These are phyloP conservation scores for Monosporascus ibericus DNA, from an alignment of 2,329 filamentous ascomycete genomes.

Conservation along the genomic window DNA sequence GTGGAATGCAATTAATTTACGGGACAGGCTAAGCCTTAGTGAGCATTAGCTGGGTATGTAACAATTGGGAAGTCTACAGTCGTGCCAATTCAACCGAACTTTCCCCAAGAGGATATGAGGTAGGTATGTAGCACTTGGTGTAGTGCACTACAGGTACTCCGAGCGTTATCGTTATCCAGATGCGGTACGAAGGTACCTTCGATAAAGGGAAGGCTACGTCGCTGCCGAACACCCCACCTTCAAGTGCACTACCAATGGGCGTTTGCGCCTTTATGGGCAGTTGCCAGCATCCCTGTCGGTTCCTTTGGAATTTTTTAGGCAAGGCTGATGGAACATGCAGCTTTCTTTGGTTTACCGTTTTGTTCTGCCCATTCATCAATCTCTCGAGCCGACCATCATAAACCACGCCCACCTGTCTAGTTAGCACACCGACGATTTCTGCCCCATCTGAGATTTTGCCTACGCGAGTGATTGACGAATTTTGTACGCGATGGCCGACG, in stretches of 20 bases:
- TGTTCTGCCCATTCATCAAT: not conserved
- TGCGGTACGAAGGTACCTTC: too few relatives aligned
- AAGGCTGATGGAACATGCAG: slow-evolving; percentile 1
- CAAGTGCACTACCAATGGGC: not conserved
- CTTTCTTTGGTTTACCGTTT: not conserved
- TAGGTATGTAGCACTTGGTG: not conserved
- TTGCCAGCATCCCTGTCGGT: not conserved
- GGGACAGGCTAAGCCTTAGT: too few relatives aligned
- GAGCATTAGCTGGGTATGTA: too few relatives aligned
- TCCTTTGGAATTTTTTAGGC: slow-evolving; percentile 1
- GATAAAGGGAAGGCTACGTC: too few relatives aligned
- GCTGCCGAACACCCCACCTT: not conserved
- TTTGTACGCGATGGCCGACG: slow-evolving; percentile 36
- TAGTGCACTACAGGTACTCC: too few relatives aligned
- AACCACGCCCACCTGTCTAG: not conserved
- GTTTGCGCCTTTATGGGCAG: not conserved
- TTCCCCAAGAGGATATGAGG: not conserved
- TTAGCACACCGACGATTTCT: not conserved
- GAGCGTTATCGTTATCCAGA: not conserved
- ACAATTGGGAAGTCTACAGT: not conserved
- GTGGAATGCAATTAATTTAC: too few relatives aligned
- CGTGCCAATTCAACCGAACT: not conserved
- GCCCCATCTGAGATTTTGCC: too few relatives aligned
- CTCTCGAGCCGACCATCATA: too few relatives aligned
- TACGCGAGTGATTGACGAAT: not conserved